Evolutionary conservation across 2,329 filamentous ascomycete genomes (phyloP).

Genomic region (Huntiella moniliformis): DNA sequence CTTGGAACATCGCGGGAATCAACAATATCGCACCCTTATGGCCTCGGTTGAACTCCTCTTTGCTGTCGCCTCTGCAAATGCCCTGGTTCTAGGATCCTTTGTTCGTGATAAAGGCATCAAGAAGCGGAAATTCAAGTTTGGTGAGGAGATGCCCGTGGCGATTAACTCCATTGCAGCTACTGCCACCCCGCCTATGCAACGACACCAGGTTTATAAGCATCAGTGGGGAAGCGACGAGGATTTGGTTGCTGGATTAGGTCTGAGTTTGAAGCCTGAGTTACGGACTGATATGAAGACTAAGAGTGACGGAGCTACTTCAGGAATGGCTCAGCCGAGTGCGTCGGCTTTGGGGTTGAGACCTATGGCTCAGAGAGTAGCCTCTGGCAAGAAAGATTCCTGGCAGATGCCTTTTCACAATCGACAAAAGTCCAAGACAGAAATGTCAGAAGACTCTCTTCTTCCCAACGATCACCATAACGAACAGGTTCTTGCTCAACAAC

Average conservation of each 20-base stretch:
- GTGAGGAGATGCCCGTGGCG: constrained; percentile 4
- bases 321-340: not conserved
- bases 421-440: constrained; percentile 20
- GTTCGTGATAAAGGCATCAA: constrained; percentile 79
- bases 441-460: constrained; percentile 28
- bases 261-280: constrained; percentile 40
- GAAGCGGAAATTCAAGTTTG: constrained; percentile 58
- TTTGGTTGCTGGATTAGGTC: constrained; percentile 61
- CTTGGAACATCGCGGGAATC: constrained; percentile 48
- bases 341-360: not conserved
- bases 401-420: constrained; percentile 24
- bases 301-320: too few relatives aligned
- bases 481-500: constrained; percentile 3
- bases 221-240: constrained; percentile 86
- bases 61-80: constrained; percentile 72
- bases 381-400: constrained; percentile 22
- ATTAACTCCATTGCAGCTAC: constrained; percentile 14
- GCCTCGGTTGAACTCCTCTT: constrained; percentile 84
- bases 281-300: constrained; percentile 17
- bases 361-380: not conserved
- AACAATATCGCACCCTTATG: constrained; percentile 74
- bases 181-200: constrained; percentile 24
- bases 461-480: constrained; percentile 17
- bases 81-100: constrained; percentile 79
- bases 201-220: constrained; percentile 25